Base-by-base conservation (phyloP, 352 stramenopile species). In the Phytophthora cryptogea region DNA sequence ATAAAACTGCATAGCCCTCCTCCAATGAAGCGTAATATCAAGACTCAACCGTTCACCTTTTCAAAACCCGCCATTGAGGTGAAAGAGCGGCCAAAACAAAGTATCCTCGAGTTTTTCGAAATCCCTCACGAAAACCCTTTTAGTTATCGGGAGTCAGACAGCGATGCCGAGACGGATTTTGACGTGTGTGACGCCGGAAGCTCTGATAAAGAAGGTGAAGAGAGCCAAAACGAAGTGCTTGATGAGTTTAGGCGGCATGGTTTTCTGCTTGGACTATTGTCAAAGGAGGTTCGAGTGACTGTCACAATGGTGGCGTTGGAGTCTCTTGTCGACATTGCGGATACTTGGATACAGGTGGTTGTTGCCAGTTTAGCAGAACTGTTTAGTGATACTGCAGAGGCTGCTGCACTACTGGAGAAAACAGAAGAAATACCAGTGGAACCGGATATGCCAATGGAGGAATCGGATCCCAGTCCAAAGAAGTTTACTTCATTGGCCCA, bases 71-170 rank as follows among this genome's bases (percentile, higher is more conserved):
- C 14, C 30, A 59, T 13, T 35, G 59, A n/a, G 7, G 47, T 41
- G 28, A 60, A 52, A n/a, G 48, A 68, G 36, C 54, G 53, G 32
- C 42, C 70, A 37, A 88, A 85, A 45, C 86, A 86, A 53, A 89
- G 48, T 16, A 92, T 92, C 23, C 54, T 92, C 20, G 81, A 92
- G 11, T 80, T 84, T 55, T 92, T 92, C 23, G 60, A 74, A 7
- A 92, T 92, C 58, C 56, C 64, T 20, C 72, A 90, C 31, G 68
- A 89, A 46, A 90, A 92, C 62, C 83, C 83, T n/a, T 92, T 84
- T 50, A 77, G 63, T 32, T 92, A 74, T 52, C 70, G 80, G 6
- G 80, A 92, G 44, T 77, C 75, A 0, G 76, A 88, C 8, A 56
- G 65, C 6, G 67, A 74, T 8, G 44, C 46, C 7, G 55, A 80